phyloP scores from a whole-genome alignment of 2,329 filamentous ascomycete species.

The Phaeosphaeria sp. region DNA sequence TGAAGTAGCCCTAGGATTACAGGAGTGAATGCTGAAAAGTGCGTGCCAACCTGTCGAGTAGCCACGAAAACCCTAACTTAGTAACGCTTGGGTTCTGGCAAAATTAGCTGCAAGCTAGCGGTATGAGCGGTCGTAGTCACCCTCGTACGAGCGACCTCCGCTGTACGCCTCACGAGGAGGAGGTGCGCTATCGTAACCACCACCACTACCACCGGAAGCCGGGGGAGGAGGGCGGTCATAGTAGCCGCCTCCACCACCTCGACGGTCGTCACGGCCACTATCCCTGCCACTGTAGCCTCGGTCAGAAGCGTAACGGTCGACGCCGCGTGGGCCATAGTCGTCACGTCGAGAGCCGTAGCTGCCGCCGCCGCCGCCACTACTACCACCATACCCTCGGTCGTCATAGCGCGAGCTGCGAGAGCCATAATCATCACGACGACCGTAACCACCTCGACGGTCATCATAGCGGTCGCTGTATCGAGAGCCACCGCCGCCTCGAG shows the following conservation, averaged over 20 bases:
- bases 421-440: slow-evolving; percentile 57
- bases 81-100: slow-evolving; percentile 47
- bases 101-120: slow-evolving; percentile 41
- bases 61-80: slow-evolving; percentile 37
- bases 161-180: slow-evolving; percentile 47
- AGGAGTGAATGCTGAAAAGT: slow-evolving; percentile 39
- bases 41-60: slow-evolving; percentile 30
- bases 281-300: slow-evolving; percentile 62
- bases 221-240: slow-evolving; percentile 61
- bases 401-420: slow-evolving; percentile 47
- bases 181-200: slow-evolving; percentile 44
- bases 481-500: slow-evolving; percentile 55
- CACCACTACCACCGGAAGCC: slow-evolving; percentile 29
- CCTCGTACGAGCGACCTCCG: slow-evolving; percentile 50
- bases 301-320: slow-evolving; percentile 66
- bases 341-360: slow-evolving; percentile 51
- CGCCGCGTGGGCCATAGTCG: slow-evolving; percentile 48
- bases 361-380: slow-evolving; percentile 65
- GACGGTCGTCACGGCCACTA: slow-evolving; percentile 54
- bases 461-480: slow-evolving; percentile 57
- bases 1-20: slow-evolving; percentile 45
- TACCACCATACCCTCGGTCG: slow-evolving; percentile 61
- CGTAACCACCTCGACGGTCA: slow-evolving; percentile 54
- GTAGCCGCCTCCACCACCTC: slow-evolving; percentile 64
- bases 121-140: slow-evolving; percentile 55